Conservation (phyloP, 495 filamentous ascomycete genomes). For the Trichoderma parareesei region DNA sequence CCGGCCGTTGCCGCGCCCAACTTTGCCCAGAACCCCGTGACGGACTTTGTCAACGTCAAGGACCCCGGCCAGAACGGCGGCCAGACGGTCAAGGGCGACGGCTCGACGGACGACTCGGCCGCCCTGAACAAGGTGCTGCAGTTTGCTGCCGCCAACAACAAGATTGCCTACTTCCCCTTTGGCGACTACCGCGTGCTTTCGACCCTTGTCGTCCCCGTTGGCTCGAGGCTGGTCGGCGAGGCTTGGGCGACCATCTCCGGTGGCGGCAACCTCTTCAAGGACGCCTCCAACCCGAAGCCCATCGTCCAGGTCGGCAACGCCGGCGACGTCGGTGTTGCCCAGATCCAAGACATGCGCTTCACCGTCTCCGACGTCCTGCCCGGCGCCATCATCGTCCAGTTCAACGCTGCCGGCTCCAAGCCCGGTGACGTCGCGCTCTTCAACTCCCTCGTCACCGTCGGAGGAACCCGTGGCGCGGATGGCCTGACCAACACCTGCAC, state of each 20-base stretch:
- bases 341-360: constrained; percentile 48
- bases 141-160: constrained; percentile 23
- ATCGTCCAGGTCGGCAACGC: constrained; percentile 44
- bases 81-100: constrained; percentile 13
- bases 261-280: constrained; percentile 40
- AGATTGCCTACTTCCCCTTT: constrained; percentile 59
- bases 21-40: constrained; percentile 25
- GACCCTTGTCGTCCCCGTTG: constrained; percentile 39
- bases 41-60: constrained; percentile 52
- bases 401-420: constrained; percentile 61
- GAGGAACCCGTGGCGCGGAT: constrained; percentile 70
- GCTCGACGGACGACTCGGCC: constrained; percentile 14
- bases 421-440: constrained; percentile 66
- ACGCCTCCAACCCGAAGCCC: constrained; percentile 36
- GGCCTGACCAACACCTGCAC: constrained; percentile 51
- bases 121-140: constrained; percentile 12
- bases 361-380: constrained; percentile 31
- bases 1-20: constrained; percentile 29
- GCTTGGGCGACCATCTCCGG: constrained; percentile 38
- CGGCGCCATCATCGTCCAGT: constrained; percentile 65
- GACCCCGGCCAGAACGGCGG: constrained; percentile 32
- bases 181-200: constrained; percentile 23
- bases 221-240: constrained; percentile 36
- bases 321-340: constrained; percentile 44
- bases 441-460: constrained; percentile 83